phyloP scores from a whole-genome alignment of 176 grass and related monocot species.

The Carex myosuroides region DNA sequence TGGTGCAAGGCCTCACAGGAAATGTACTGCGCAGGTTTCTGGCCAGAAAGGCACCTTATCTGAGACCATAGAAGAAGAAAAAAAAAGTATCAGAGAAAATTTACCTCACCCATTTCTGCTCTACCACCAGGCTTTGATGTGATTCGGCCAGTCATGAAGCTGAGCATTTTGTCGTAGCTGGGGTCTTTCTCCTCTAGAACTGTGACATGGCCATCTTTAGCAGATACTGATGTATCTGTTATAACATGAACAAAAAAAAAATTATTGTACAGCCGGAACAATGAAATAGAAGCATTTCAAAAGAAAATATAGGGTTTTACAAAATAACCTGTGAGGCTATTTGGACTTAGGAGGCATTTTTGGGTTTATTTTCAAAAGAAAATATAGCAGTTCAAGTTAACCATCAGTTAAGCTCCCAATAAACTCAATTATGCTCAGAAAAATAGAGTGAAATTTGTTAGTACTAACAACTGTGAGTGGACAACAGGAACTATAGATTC shows the following conservation, averaged over 20 bases:
- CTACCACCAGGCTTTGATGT: slow-evolving; percentile 72
- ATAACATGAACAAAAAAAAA: slow-evolving; percentile 2
- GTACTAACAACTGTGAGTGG: not conserved
- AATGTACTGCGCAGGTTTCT: not conserved
- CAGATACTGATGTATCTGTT: slow-evolving; percentile 32
- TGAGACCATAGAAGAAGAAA: not conserved
- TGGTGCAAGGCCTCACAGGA: not conserved
- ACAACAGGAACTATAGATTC: not conserved
- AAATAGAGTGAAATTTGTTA: not conserved
- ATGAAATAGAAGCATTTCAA: not conserved
- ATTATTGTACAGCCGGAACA: not conserved
- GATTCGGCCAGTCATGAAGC: slow-evolving; percentile 86
- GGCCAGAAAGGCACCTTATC: not conserved
- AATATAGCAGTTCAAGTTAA: not conserved
- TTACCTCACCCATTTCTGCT: slow-evolving; percentile 94
- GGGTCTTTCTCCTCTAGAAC: slow-evolving; percentile 71
- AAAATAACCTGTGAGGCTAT: not conserved
- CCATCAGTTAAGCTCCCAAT: not conserved
- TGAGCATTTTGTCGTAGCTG: slow-evolving; percentile 90
- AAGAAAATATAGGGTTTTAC: not conserved
- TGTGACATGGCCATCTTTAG: slow-evolving; percentile 25
- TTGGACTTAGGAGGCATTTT: not conserved
- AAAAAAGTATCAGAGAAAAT: not conserved
- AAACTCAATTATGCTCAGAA: not conserved
- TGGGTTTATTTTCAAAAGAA: not conserved